Percentiles rank a stretch among this genome's conserved stretches.
These are phyloP conservation scores for Pseudocercospora ulei DNA, from an alignment of 2,329 filamentous ascomycete species.

Conservation along the genomic window DNA sequence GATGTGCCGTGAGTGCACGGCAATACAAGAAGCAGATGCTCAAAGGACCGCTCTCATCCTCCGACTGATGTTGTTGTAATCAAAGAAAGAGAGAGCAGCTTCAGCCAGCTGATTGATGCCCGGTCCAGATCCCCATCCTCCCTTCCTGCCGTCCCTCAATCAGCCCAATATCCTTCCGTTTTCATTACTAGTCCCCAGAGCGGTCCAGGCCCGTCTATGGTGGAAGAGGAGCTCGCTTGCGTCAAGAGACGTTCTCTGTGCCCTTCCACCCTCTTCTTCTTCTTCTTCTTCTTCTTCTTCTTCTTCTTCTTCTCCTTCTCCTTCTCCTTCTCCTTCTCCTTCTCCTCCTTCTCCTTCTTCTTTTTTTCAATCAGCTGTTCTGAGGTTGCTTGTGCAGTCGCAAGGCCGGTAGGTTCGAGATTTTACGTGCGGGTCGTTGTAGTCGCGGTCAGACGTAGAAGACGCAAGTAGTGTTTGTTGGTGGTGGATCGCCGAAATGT, in stretches of 20 bases:
- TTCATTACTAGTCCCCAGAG: neutral
- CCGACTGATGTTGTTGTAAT: slow-evolving; percentile 9
- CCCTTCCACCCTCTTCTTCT: slow-evolving; percentile 6
- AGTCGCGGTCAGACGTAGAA: slow-evolving; percentile 10
- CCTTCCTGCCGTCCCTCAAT: slow-evolving; percentile 7
- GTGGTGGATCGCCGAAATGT: slow-evolving; percentile 13
- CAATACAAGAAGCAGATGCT: slow-evolving; percentile 8
- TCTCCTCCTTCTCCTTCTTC: neutral
- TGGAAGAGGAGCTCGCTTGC: neutral
- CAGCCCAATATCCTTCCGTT: slow-evolving; percentile 1
- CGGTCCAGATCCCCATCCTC: slow-evolving; percentile 7
- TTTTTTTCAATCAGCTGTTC: slow-evolving; percentile 9
- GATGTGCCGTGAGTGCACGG: slow-evolving; percentile 2
- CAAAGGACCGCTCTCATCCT: slow-evolving; percentile 5
- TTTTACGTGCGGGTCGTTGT: slow-evolving; percentile 10
- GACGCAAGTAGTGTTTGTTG: slow-evolving; percentile 14
- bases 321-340: neutral
- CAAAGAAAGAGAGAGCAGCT: slow-evolving; percentile 9
- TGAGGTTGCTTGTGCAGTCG: slow-evolving; percentile 4
- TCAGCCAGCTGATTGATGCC: slow-evolving; percentile 8
- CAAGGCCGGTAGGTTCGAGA: neutral
- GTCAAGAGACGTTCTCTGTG: neutral
- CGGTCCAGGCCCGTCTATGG: neutral
- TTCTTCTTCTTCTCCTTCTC: neutral
- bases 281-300: slow-evolving; percentile 2